phyloP scores from a whole-genome alignment of 805 yeast genomes.

The Pichia californica region DNA sequence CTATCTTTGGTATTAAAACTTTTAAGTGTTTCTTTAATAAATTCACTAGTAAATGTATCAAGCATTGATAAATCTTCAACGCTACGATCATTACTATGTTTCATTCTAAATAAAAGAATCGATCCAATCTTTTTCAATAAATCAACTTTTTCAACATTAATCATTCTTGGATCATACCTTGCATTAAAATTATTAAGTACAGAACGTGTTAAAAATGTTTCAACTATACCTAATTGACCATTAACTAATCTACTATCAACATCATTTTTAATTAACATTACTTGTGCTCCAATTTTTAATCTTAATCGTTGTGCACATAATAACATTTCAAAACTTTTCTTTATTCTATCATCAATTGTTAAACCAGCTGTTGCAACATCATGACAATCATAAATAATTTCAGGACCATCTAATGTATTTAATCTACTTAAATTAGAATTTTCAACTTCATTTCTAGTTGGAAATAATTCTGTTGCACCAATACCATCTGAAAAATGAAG shows the following conservation, averaged over 20 bases:
- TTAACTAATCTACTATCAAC: conserved; percentile 69
- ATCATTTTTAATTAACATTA: conserved; percentile 80
- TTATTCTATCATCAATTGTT: conserved; percentile 10
- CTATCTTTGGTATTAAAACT: conserved; percentile 17
- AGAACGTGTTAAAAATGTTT: conserved; percentile 39
- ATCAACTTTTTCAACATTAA: conserved; percentile 3
- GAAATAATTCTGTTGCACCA: conserved; percentile 81
- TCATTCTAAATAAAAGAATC: conserved; percentile 1
- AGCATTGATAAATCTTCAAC: conserved; percentile 7
- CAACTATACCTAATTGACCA: conserved; percentile 81
- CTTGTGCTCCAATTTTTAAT: conserved; percentile 84
- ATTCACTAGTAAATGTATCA: conserved; percentile 7
- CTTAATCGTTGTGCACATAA: conserved; percentile 64
- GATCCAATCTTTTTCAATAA: conserved; percentile 9
- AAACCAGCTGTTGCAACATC: conserved; percentile 27
- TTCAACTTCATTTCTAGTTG: conserved; percentile 83
- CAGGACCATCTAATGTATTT: conserved; percentile 40
- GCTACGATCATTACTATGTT: conserved; percentile 1
- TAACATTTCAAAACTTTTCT: conserved; percentile 33
- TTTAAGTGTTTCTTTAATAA: conserved; percentile 19
- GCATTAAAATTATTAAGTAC: conserved; percentile 21
- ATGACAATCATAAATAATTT: conserved; percentile 37
- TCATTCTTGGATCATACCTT: conserved; percentile 9
- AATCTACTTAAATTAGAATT: conserved; percentile 57
- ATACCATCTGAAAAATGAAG: conserved; percentile 66